phyloP scores from a whole-genome alignment of 768 basidiomycete species.

The Clitopilus hobsonii region DNA sequence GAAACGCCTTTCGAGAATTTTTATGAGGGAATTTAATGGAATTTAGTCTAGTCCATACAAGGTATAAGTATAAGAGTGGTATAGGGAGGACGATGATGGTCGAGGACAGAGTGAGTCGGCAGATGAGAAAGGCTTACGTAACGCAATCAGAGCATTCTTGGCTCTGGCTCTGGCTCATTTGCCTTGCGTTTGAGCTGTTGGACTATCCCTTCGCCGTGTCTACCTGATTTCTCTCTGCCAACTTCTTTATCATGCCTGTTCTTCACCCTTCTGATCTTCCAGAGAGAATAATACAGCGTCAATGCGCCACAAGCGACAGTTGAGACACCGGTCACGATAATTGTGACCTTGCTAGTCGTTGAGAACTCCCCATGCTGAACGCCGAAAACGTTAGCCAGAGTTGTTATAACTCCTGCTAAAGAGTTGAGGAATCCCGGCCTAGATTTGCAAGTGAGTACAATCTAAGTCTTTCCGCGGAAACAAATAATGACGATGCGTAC shows the following conservation, averaged over 20 bases:
- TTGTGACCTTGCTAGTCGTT: constrained; percentile 36
- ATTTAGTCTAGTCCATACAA: too few relatives aligned
- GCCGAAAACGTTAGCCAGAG: constrained; percentile 46
- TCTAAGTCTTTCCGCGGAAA: not conserved
- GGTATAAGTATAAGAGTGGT: too few relatives aligned
- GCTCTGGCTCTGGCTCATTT: constrained; percentile 6
- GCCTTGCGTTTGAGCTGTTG: constrained; percentile 16
- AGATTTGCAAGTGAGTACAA: not conserved
- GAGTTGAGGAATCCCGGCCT: constrained; percentile 58
- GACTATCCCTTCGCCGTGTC: constrained; percentile 37
- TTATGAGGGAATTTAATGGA: too few relatives aligned
- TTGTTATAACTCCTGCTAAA: constrained; percentile 51
- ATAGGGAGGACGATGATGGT: too few relatives aligned
- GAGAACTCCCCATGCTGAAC: constrained; percentile 42
- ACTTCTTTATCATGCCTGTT: constrained; percentile 34
- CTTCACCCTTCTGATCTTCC: constrained; percentile 38
- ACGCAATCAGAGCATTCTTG: constrained; percentile 3
- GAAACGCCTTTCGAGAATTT: too few relatives aligned
- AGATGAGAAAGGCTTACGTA: not conserved
- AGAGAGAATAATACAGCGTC: constrained; percentile 36
- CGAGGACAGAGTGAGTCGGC: too few relatives aligned
- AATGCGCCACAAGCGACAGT: constrained; percentile 38
- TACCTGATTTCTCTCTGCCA: constrained; percentile 37
- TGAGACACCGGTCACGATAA: constrained; percentile 39
- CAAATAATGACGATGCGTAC: constrained; percentile 25